Conservation (phyloP, 1,284 basidiomycete species). For the Sporisorium reilianum region DNA sequence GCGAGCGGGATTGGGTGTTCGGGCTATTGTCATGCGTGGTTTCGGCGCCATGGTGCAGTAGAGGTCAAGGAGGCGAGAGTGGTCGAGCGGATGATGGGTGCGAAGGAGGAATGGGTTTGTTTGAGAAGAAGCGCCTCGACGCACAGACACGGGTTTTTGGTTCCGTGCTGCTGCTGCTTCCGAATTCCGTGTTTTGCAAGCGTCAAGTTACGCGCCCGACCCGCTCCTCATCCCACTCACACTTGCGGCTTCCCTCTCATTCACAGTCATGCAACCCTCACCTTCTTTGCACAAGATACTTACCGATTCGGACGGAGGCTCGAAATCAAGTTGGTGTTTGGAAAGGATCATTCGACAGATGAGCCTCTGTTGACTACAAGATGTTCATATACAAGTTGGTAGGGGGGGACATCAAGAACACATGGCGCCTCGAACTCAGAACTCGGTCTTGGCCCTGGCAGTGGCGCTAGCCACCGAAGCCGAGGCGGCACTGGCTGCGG, state of each 20-base stretch:
- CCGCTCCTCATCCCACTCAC: no score
- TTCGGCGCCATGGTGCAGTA: conserved; percentile 18
- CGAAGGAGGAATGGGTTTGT: background rate
- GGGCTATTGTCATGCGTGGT: conserved; percentile 15
- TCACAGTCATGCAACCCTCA: no score
- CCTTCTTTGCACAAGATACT: no score
- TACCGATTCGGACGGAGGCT: no score
- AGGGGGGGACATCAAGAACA: background rate
- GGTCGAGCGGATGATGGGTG: background rate
- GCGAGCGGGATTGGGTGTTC: background rate
- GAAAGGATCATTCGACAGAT: background rate
- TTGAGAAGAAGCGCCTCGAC: background rate
- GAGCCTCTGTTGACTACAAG: background rate
- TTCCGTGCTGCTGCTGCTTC: background rate
- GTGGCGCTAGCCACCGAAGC: conserved; percentile 50
- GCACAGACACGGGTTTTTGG: background rate
- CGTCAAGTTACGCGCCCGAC: background rate
- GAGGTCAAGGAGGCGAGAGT: background rate
- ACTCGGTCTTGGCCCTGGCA: conserved; percentile 47
- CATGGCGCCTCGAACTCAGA: conserved; percentile 17
- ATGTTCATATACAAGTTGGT: background rate
- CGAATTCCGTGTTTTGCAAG: background rate
- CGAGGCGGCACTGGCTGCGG: conserved; percentile 40
- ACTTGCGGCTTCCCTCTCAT: no score
- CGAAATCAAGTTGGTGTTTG: no score